Evolutionary conservation across 1,284 basidiomycete species (phyloP).

Genomic region (Irpex rosettiformis): DNA sequence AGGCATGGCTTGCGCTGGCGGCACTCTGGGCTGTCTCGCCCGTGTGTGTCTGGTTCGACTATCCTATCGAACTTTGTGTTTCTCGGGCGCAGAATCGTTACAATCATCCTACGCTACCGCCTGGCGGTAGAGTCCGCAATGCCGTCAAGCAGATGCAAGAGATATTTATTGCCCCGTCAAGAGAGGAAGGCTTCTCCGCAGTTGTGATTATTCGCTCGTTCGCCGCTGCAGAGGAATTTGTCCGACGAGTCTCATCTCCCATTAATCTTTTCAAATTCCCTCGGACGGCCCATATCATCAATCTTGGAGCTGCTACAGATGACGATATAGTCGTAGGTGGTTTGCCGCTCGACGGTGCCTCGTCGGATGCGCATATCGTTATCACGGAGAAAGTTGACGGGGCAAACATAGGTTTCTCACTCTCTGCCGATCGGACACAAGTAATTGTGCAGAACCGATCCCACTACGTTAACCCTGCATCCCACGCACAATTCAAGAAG

Average conservation of each 20-base stretch:
- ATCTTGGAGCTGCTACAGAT: constrained; percentile 50
- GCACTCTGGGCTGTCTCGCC: constrained; percentile 44
- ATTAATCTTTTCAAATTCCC: constrained; percentile 54
- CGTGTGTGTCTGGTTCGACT: constrained; percentile 57
- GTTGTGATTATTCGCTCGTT: constrained; percentile 46
- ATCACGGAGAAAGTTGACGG: constrained; percentile 68
- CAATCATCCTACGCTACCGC: constrained; percentile 56
- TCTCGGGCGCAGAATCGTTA: constrained; percentile 51
- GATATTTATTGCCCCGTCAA: constrained; percentile 38
- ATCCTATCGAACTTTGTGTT: constrained; percentile 43
- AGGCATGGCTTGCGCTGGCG: constrained; percentile 47
- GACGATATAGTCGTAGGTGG: constrained; percentile 43
- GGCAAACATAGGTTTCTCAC: constrained; percentile 63
- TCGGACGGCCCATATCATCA: constrained; percentile 54
- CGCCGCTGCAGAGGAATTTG: constrained; percentile 44
- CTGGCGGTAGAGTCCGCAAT: constrained; percentile 49
- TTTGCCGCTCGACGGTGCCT: constrained; percentile 8
- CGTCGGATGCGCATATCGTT: constrained; percentile 31
- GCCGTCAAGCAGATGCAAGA: constrained; percentile 53
- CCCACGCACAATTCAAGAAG: constrained; percentile 58
- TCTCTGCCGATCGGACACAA: constrained; percentile 42
- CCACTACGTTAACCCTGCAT: constrained; percentile 50
- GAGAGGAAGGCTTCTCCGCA: constrained; percentile 50
- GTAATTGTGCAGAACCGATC: constrained; percentile 62
- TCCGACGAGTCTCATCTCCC: constrained; percentile 41